Base-by-base conservation (phyloP, 2,329 filamentous ascomycete genomes). In the Sclerotinia subarctica region DNA sequence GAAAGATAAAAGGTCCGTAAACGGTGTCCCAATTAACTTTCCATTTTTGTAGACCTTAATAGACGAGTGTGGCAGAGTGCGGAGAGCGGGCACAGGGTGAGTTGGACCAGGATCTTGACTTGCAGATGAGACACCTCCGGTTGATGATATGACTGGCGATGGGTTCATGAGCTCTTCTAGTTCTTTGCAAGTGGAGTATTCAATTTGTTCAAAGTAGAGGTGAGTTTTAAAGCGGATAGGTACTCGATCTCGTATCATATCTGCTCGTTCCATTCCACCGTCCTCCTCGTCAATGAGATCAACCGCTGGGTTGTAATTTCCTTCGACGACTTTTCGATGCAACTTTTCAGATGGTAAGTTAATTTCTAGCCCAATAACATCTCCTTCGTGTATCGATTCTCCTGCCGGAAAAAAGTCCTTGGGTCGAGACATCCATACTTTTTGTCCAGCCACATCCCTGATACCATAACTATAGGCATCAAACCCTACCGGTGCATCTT, bases 11-110 rank as follows among this genome's bases (percentile, higher is more conserved):
- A 99, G 86, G 72, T 96, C 88, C 68, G 91, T 91, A 77, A 96
- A 99, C 0, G 94, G 88, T 0, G 91, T 94, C 26, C 96, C 96
- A 79, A 97, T 89, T 47, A 90, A 83, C 47, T 89, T 84, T 5
- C 95, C 95, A 74, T 99, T 99, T 78, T 96, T 97, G 84, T 95
- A 98, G 53, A 98, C 84, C 69, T 90, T 91, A 76, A 99, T 94
- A 74, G 86, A 88, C 2, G 92, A 96, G 65, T 91, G 88, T 0
- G 96, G 95, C 4, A 98, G 82, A 1, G 93, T 96, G 58, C 94
- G 89, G 29, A 98, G 82, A n/a, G 91, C 86, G 0, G 92, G 86
- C 17, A 86, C 81, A 4, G 86, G 82, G 76, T 95, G 93, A 75
- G 88, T 93, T 64, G 88, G 89, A 76, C 88, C 88, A 63, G 91